Conservation (phyloP, 148 eudicot genomes). For the Rhododendron simsii region DNA sequence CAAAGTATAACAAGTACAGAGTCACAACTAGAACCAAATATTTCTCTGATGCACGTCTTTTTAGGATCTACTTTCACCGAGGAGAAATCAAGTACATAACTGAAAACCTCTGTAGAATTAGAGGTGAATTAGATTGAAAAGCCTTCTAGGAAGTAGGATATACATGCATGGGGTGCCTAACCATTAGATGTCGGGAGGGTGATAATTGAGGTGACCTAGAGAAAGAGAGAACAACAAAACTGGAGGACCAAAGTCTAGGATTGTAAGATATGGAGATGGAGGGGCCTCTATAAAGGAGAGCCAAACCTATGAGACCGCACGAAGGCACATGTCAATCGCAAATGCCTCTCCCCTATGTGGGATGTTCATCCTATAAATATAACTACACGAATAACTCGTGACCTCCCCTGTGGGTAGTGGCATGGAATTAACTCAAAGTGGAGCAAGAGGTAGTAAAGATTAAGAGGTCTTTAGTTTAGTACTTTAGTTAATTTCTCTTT, state of each 20-base stretch:
- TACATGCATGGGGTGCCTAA: neutral
- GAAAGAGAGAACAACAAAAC: neutral
- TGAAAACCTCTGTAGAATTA: neutral
- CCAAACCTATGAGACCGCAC: neutral
- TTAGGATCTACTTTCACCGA: neutral
- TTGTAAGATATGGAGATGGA: neutral
- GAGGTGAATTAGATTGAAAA: neutral
- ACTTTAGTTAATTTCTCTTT: neutral
- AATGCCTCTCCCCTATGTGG: neutral
- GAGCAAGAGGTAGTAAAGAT: neutral
- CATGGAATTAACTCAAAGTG: neutral
- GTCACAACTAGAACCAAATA: neutral
- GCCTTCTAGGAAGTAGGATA: neutral
- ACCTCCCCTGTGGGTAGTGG: neutral
- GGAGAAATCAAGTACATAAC: neutral
- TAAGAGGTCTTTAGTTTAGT: neutral
- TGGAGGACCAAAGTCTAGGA: neutral
- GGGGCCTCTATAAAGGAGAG: neutral
- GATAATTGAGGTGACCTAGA: neutral
- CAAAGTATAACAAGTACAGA: neutral
- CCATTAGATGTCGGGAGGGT: neutral
- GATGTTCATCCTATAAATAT: neutral
- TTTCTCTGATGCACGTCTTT: neutral
- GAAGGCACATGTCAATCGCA: neutral
- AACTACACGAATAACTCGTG: neutral